phyloP scores from a whole-genome alignment of 2,329 filamentous ascomycete species.

The Fusarium ramigenum region DNA sequence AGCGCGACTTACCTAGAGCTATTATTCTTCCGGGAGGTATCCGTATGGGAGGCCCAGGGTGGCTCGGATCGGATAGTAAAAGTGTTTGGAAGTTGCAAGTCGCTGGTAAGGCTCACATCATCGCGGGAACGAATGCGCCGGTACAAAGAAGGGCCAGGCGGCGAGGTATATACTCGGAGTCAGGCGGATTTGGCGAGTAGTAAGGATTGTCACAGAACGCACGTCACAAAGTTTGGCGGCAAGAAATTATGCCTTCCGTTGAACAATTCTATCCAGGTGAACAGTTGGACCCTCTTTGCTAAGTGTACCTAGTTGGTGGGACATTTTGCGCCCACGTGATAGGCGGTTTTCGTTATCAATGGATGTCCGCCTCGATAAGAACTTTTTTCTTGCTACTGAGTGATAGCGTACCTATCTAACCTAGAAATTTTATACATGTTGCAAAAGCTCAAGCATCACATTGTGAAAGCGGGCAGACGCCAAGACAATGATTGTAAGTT shows the following conservation, averaged over 20 bases:
- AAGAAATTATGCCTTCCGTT: conserved; percentile 41
- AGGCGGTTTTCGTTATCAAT: conserved; percentile 44
- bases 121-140: conserved; percentile 46
- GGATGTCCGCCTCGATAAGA: conserved; percentile 43
- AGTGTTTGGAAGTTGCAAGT: conserved; percentile 45
- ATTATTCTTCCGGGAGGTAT: conserved; percentile 36
- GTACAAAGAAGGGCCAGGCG: conserved; percentile 25
- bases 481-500: conserved; percentile 48
- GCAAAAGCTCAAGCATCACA: conserved; percentile 10
- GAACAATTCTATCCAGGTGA: conserved; percentile 43
- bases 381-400: conserved; percentile 42
- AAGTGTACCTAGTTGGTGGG: conserved; percentile 48
- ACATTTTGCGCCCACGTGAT: conserved; percentile 55
- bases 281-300: conserved; percentile 38
- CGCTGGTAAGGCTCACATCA: conserved; percentile 50
- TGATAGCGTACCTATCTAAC: not conserved
- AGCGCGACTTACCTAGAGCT: conserved; percentile 42
- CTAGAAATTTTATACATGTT: conserved; percentile 28
- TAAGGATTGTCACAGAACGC: conserved; percentile 11
- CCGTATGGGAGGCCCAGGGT: conserved; percentile 37
- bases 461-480: conserved; percentile 3
- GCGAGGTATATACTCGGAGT: conserved; percentile 12
- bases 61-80: conserved; percentile 42
- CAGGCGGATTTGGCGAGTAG: not conserved
- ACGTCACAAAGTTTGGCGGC: conserved; percentile 18